phyloP scores from a whole-genome alignment of 495 filamentous ascomycete species.

The Penicillium arizonense region DNA sequence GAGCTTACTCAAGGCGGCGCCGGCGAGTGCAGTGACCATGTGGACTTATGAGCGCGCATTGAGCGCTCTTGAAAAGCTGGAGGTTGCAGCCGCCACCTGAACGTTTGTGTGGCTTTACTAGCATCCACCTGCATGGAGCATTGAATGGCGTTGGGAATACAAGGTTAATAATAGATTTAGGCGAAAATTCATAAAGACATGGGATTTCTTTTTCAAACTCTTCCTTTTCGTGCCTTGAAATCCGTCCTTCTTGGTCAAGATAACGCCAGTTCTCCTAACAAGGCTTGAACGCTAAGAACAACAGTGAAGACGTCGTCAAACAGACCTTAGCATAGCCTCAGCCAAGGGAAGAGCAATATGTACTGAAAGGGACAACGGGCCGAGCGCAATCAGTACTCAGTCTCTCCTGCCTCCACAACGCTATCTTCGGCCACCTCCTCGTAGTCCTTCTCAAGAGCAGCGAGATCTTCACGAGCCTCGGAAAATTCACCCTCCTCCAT shows the following conservation, averaged over 20 bases:
- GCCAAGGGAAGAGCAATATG: conserved; percentile 23
- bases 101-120: neutral
- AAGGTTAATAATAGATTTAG: neutral
- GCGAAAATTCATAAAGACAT: too few species aligned
- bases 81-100: conserved; percentile 24
- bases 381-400: conserved; percentile 60
- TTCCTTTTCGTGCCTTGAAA: too few species aligned
- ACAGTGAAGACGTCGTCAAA: too few species aligned
- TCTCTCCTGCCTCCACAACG: conserved; percentile 57
- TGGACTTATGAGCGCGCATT: conserved; percentile 91
- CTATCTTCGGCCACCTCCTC: conserved; percentile 84
- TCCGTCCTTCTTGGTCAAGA: too few species aligned
- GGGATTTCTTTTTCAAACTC: too few species aligned
- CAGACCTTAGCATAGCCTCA: conserved; percentile 18
- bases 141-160: conserved; percentile 7
- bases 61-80: conserved; percentile 51
- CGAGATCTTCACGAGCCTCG: conserved; percentile 86
- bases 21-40: conserved; percentile 93
- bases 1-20: conserved; percentile 89
- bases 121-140: conserved; percentile 3
- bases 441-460: conserved; percentile 88
- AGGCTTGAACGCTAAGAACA: too few species aligned
- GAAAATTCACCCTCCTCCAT: conserved; percentile 96
- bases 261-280: too few species aligned
- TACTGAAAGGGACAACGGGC: conserved; percentile 1